These are phyloP conservation scores for Phaeosphaeriaceae sp. DNA, from an alignment of 2,329 filamentous ascomycete species.

Conservation along the genomic window DNA sequence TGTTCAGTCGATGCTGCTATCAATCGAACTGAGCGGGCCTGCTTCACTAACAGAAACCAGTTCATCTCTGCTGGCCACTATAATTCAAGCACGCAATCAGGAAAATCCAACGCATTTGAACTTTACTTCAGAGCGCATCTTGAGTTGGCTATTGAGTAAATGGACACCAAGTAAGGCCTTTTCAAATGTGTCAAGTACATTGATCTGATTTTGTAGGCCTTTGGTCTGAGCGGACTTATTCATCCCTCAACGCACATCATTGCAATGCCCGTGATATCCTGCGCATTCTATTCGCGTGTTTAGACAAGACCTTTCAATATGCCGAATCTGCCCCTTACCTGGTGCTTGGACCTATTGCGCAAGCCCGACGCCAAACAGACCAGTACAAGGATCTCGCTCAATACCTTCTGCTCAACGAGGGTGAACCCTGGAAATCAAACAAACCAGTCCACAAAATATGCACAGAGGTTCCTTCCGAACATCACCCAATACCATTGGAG, in stretches of 20 bases:
- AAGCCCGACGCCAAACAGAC: conserved; percentile 52
- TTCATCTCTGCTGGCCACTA: conserved; percentile 71
- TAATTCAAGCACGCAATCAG: conserved; percentile 70
- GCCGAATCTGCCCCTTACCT: conserved; percentile 35
- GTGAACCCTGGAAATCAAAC: conserved; percentile 5
- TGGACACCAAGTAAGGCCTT: conserved; percentile 77
- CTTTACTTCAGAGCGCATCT: conserved; percentile 71
- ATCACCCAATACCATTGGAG: conserved; percentile 30
- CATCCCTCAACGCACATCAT: conserved; percentile 68
- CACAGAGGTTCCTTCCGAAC: conserved; percentile 19
- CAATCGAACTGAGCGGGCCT: conserved; percentile 82
- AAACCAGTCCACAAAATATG: neutral
- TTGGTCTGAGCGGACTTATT: conserved; percentile 68
- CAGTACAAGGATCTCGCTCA: conserved; percentile 52
- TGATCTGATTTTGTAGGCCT: conserved; percentile 42
- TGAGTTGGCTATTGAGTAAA: conserved; percentile 80
- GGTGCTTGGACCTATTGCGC: conserved; percentile 50
- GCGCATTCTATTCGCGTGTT: conserved; percentile 72
- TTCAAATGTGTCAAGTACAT: no score
- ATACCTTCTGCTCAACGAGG: conserved; percentile 52
- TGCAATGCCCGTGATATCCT: conserved; percentile 70
- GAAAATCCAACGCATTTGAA: conserved; percentile 73
- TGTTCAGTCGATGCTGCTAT: conserved; percentile 73
- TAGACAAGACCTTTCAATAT: conserved; percentile 57
- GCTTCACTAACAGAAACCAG: conserved; percentile 80